Base-by-base conservation (phyloP, 192 early-diverging fungal species). In the Chytriomyces sp. region DNA sequence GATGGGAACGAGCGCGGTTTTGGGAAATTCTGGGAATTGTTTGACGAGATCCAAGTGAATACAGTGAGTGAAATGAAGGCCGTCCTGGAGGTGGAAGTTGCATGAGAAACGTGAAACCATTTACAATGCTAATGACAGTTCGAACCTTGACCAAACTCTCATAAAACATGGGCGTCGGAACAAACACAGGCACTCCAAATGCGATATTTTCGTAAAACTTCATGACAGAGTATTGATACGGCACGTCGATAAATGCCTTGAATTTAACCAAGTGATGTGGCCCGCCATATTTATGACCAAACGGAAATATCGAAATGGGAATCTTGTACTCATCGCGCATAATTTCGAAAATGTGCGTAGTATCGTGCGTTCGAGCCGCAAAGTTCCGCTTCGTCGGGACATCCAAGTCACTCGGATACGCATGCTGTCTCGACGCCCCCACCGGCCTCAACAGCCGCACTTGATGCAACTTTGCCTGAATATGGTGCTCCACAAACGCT, bases 151-250 rank as follows among this genome's bases (percentile, higher is more conserved):
- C 53, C 13, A 57, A 20, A 57, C 11, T 18, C 13, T 57, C 53
- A 20, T 57, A 47, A 43, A 69, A 67, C 20, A 50, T 23, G 0
- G 66, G 64, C 35, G 75, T 61, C 13, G 75, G 75, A 6, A 76
- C 35, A 6, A 76, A 23, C 28, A 48, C 8, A 3, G 67, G 66
- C 26, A 76, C 75, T 9, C 75, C 75, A 44, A 43, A 45, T 9
- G 64, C 67, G 44, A 76, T 76, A 45, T 76, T 76, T 68, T 76
- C 75, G 64, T 76, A 76, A 2, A 76, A 57, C 46, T 76, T 76
- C 75, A 76, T 76, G 20, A 49, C 50, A 5, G 65, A 69, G 46
- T 44, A 67, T 49, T 76, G 75, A 35, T 76, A 76, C 9, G 75
- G 75, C 7, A 76, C 35, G 10, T 67, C 67, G 35, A 76, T 10